phyloP scores from a whole-genome alignment of 164 flowering plant genomes.

The Malania oleifera region DNA sequence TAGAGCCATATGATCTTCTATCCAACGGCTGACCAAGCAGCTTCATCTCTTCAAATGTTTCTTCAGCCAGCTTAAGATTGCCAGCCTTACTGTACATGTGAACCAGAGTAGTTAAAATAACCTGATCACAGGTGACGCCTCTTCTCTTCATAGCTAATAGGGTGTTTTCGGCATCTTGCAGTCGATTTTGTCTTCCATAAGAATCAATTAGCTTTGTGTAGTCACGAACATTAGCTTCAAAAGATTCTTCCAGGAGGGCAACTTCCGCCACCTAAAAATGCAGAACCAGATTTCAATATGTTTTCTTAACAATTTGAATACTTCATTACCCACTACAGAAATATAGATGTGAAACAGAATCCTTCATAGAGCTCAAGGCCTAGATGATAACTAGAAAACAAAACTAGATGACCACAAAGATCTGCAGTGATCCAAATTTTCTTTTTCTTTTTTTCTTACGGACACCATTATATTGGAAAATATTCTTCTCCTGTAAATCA shows the following conservation, averaged over 20 bases:
- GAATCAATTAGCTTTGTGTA: conserved; percentile 76
- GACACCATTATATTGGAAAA: too few species aligned
- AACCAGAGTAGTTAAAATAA: conserved; percentile 64
- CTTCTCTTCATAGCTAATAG: conserved; percentile 49
- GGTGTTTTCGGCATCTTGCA: conserved; percentile 58
- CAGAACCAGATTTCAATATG: background rate
- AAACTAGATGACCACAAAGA: too few species aligned
- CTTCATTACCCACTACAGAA: background rate
- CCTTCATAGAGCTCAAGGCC: too few species aligned
- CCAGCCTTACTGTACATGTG: conserved; percentile 89
- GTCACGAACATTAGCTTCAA: conserved; percentile 81
- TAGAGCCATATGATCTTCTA: conserved; percentile 75
- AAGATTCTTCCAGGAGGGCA: conserved; percentile 70
- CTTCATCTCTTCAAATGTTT: conserved; percentile 64
- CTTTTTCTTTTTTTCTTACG: too few species aligned
- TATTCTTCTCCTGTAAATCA: too few species aligned
- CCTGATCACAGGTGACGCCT: conserved; percentile 77
- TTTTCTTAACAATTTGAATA: background rate
- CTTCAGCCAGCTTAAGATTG: conserved; percentile 51
- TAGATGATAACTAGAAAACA: too few species aligned
- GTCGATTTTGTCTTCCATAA: conserved; percentile 53
- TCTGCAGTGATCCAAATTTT: too few species aligned
- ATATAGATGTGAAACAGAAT: background rate
- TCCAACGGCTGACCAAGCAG: conserved; percentile 68
- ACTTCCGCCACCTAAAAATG: conserved; percentile 51